Percentiles rank a stretch among this genome's conserved stretches.
Conservation (phyloP, 2,329 filamentous ascomycete genomes). For the Diaporthe caulivora region DNA sequence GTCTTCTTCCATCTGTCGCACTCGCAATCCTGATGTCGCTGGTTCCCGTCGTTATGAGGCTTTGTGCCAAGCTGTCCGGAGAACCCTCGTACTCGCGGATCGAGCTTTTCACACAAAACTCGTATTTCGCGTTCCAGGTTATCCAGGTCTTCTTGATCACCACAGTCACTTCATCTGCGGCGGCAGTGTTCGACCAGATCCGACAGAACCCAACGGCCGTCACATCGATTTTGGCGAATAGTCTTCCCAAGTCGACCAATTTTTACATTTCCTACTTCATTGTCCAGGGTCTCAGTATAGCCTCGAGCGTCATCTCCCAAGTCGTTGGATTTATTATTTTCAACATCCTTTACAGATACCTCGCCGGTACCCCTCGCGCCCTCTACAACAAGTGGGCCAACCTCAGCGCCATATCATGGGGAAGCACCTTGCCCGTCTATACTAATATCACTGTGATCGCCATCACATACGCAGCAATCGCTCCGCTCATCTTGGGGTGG, state of each 20-base stretch:
- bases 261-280: slow-evolving; percentile 98
- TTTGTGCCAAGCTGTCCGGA: slow-evolving; percentile 83
- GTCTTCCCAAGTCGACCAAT: slow-evolving; percentile 87
- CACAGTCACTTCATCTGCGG: slow-evolving; percentile 84
- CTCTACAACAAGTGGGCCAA: slow-evolving; percentile 83
- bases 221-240: slow-evolving; percentile 75
- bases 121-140: slow-evolving; percentile 91
- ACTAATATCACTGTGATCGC: slow-evolving; percentile 86
- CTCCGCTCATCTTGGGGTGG: slow-evolving; percentile 86
- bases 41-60: slow-evolving; percentile 84
- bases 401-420: slow-evolving; percentile 83
- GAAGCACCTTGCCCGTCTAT: slow-evolving; percentile 83
- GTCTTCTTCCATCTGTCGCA: slow-evolving; percentile 83
- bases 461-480: slow-evolving; percentile 88
- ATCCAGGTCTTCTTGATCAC: slow-evolving; percentile 92
- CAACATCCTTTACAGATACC: slow-evolving; percentile 77
- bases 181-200: slow-evolving; percentile 74
- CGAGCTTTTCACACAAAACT: slow-evolving; percentile 90
- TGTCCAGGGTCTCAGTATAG: slow-evolving; percentile 87
- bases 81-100: slow-evolving; percentile 83
- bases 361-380: slow-evolving; percentile 83
- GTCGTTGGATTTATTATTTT: slow-evolving; percentile 78
- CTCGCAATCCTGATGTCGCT: slow-evolving; percentile 88
- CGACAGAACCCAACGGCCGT: slow-evolving; percentile 71
- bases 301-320: slow-evolving; percentile 80